phyloP scores from a whole-genome alignment of 164 flowering plant genomes.

The Annona cherimola region DNA sequence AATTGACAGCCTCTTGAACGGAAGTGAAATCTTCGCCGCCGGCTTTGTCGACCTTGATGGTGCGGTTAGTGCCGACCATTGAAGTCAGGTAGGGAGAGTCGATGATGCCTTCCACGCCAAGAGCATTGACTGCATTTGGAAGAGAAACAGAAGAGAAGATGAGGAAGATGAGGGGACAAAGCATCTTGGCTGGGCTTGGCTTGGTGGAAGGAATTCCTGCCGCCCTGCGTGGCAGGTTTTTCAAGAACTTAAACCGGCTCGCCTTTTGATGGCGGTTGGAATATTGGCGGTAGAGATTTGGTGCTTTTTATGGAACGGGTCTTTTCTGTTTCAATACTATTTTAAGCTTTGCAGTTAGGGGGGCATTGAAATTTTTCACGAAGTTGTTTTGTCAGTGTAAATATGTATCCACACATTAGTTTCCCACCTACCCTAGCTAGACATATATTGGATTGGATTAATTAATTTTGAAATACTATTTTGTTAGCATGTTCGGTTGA shows the following conservation, averaged over 20 bases:
- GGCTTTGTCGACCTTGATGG: constrained; percentile 56
- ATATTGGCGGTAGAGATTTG: background rate
- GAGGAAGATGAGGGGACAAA: background rate
- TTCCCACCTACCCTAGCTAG: too few relatives aligned
- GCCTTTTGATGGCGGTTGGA: background rate
- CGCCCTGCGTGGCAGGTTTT: background rate
- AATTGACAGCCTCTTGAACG: constrained; percentile 70
- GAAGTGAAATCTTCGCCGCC: constrained; percentile 75
- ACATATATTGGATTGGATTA: too few relatives aligned
- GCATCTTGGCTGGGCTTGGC: constrained; percentile 1
- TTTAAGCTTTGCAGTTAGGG: background rate
- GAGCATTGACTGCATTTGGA: constrained; percentile 5
- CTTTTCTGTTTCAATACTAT: background rate
- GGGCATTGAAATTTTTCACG: too few relatives aligned
- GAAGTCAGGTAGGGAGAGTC: constrained; percentile 57
- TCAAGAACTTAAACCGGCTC: background rate
- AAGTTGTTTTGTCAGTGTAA: too few relatives aligned
- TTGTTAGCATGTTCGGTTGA: too few relatives aligned
- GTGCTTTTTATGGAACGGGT: background rate
- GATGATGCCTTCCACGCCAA: constrained; percentile 21
- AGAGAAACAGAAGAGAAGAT: background rate
- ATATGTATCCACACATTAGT: too few relatives aligned
- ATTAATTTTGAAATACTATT: too few relatives aligned
- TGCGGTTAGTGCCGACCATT: constrained; percentile 50
- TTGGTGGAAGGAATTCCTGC: background rate